A percentile compares a stretch with the other conserved stretches of the same genome.
phyloP scores from a whole-genome alignment of 768 basidiomycete species.

The Chalciporus pseudorubinellus region DNA sequence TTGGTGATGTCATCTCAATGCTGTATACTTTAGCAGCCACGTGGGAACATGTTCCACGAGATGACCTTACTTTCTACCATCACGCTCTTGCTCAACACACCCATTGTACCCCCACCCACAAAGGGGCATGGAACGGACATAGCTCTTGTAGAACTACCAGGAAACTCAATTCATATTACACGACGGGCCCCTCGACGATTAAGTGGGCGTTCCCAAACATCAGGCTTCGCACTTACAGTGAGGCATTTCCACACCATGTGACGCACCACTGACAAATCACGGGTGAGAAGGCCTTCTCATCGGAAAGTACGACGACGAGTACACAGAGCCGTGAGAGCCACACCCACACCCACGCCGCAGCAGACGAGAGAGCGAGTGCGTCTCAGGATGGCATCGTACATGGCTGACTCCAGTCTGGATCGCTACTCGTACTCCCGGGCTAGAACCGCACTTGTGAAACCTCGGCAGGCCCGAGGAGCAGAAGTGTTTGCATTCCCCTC shows the following conservation, averaged over 20 bases:
- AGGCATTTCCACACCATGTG: slow-evolving; percentile 1
- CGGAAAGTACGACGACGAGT: slow-evolving; percentile 12
- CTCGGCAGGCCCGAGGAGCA: neutral
- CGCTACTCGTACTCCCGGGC: neutral
- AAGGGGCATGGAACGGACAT: slow-evolving; percentile 5
- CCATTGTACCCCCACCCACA: slow-evolving; percentile 13
- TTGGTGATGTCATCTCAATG: slow-evolving; percentile 9
- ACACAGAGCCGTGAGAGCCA: slow-evolving; percentile 11
- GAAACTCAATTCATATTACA: neutral
- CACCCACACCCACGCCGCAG: neutral
- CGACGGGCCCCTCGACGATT: neutral
- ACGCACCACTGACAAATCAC: slow-evolving; percentile 1
- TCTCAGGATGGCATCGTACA: neutral
- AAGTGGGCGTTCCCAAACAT: neutral
- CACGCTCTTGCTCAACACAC: slow-evolving; percentile 22
- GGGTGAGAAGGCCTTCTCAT: slow-evolving; percentile 2
- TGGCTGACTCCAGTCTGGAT: neutral
- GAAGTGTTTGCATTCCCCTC: too few species aligned
- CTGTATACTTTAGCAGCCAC: slow-evolving; percentile 3
- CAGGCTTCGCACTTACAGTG: slow-evolving; percentile 11
- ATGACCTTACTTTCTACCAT: slow-evolving; percentile 17
- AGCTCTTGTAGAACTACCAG: slow-evolving; percentile 19
- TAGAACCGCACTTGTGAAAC: slow-evolving; percentile 25
- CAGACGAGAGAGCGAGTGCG: neutral
- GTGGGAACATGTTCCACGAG: slow-evolving; percentile 1